A percentile compares a stretch with the other conserved stretches of the same genome.
These are phyloP conservation scores for Candida corydali DNA, from an alignment of 805 yeast genomes.

Conservation along the genomic window DNA sequence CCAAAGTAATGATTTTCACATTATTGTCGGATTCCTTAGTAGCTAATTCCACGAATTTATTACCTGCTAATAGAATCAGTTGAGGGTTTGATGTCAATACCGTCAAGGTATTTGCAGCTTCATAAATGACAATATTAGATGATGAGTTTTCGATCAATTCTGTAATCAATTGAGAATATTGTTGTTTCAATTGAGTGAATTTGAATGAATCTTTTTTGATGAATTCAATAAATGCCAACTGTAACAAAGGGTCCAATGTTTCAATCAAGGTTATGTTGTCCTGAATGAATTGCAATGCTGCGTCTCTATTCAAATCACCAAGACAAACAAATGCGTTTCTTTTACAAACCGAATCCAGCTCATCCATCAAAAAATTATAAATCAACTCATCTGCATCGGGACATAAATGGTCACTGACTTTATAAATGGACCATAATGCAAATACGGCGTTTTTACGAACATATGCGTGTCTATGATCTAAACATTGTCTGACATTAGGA, in stretches of 20 bases:
- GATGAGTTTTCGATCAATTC: constrained; percentile 70
- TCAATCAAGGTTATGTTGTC: constrained; percentile 58
- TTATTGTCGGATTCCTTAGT: constrained; percentile 93
- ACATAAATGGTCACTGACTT: constrained; percentile 78
- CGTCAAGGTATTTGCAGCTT: constrained; percentile 81
- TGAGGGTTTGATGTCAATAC: constrained; percentile 59
- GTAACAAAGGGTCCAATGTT: constrained; percentile 75
- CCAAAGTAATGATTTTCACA: constrained; percentile 87
- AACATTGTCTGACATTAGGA: constrained; percentile 84
- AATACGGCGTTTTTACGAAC: constrained; percentile 96
- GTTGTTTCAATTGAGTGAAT: constrained; percentile 60
- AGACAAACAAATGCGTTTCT: constrained; percentile 92
- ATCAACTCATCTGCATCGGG: constrained; percentile 95
- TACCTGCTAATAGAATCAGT: constrained; percentile 73
- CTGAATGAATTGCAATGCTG: constrained; percentile 79
- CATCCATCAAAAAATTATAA: constrained; percentile 66
- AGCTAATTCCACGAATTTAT: constrained; percentile 83
- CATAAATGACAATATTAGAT: constrained; percentile 75
- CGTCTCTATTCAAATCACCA: constrained; percentile 76
- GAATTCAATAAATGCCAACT: constrained; percentile 86
- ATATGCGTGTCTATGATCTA: constrained; percentile 96
- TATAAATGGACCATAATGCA: constrained; percentile 78
- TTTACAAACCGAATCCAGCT: constrained; percentile 89
- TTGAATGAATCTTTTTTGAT: constrained; percentile 74
- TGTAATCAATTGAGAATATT: constrained; percentile 67